Evolutionary conservation across 2,329 filamentous ascomycete genomes (phyloP).

Genomic region (Xylaria sp.): DNA sequence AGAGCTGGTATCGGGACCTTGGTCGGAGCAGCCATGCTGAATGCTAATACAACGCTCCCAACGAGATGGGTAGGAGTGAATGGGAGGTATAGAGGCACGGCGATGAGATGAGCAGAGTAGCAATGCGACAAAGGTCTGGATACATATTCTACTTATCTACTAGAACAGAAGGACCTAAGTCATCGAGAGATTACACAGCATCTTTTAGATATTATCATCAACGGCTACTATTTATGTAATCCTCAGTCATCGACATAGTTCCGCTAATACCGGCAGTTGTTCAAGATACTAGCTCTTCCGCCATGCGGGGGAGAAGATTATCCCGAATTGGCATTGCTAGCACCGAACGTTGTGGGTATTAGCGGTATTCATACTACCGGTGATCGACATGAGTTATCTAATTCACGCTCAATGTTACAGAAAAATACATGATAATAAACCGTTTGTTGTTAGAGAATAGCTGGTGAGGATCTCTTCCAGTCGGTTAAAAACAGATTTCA

Average conservation of each 20-base stretch:
- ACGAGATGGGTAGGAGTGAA: slow-evolving; percentile 6
- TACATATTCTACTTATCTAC: slow-evolving; percentile 20
- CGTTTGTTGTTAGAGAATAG: not conserved
- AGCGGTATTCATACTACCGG: not conserved
- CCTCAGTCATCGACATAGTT: slow-evolving; percentile 40
- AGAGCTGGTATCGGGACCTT: slow-evolving; percentile 56
- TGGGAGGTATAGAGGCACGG: slow-evolving; percentile 1
- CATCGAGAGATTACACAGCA: not conserved
- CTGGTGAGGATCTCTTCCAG: not conserved
- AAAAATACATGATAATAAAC: not conserved
- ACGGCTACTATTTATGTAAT: slow-evolving; percentile 43
- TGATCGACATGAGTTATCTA: not conserved
- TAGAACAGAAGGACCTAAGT: not conserved
- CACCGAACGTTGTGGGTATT: not conserved
- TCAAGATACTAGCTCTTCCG: not conserved
- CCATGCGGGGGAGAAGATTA: slow-evolving; percentile 38
- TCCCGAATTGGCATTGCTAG: slow-evolving; percentile 26
- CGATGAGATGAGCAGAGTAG: slow-evolving; percentile 2
- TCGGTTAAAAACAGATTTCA: not conserved
- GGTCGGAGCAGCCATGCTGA: slow-evolving; percentile 40
- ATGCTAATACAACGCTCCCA: not conserved
- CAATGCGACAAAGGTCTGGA: not conserved
- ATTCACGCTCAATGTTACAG: not conserved
- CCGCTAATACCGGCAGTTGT: slow-evolving; percentile 40
- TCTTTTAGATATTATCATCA: not conserved